Conservation (phyloP, 805 yeast genomes). For the Wickerhamiella hasegawae region DNA sequence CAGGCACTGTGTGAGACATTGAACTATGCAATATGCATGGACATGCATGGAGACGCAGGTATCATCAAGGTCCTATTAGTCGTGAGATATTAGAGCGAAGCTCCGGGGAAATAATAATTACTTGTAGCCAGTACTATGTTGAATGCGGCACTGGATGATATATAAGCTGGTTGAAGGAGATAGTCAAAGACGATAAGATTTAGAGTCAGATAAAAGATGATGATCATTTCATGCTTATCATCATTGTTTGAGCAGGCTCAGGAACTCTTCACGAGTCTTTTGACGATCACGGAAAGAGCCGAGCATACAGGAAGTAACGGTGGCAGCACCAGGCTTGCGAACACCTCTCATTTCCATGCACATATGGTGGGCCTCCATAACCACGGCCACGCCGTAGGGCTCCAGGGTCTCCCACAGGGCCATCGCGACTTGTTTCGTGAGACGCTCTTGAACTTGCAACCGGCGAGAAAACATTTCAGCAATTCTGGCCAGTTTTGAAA, state of each 20-base stretch:
- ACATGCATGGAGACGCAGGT: no score
- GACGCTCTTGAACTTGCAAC: slow-evolving; percentile 93
- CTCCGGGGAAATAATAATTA: no score
- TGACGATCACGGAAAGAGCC: slow-evolving; percentile 91
- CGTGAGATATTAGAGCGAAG: no score
- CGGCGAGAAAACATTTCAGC: slow-evolving; percentile 96
- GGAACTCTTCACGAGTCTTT: slow-evolving; percentile 90
- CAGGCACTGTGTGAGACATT: no score
- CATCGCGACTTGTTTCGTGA: slow-evolving; percentile 95
- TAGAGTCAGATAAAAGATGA: no score
- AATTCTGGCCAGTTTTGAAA: slow-evolving; percentile 81
- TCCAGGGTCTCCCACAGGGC: slow-evolving; percentile 79
- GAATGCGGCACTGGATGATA: no score
- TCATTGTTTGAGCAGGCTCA: slow-evolving; percentile 45
- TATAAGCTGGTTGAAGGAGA: no score
- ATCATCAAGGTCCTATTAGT: no score
- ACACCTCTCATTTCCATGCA: slow-evolving; percentile 98
- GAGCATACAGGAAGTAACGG: slow-evolving; percentile 92
- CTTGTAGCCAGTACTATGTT: no score
- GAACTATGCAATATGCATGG: no score
- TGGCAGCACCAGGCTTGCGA: slow-evolving; percentile 85
- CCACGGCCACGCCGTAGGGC: slow-evolving; percentile 97
- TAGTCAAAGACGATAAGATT: no score
- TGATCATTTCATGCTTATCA: no score
- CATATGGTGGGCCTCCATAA: slow-evolving; percentile 96